Percentiles rank a stretch among this genome's conserved stretches.
phyloP scores from a whole-genome alignment of 805 yeast genomes.

The Myxozyma monticola region DNA sequence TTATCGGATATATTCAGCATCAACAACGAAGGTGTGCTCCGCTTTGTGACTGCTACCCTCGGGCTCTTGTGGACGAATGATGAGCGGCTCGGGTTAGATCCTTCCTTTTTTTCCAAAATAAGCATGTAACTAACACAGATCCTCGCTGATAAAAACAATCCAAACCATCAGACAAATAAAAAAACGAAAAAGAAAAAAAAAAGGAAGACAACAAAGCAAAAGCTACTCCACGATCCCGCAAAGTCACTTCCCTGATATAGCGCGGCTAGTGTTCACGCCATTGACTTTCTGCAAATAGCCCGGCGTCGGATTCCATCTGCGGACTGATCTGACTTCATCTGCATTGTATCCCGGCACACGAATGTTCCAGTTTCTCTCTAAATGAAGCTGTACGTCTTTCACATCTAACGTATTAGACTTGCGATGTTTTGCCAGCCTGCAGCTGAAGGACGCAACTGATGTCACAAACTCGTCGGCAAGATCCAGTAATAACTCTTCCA shows the following conservation, averaged over 20 bases:
- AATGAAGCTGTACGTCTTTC: slow-evolving; percentile 84
- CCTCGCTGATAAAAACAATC: too few species aligned
- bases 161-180: too few species aligned
- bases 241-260: slow-evolving; percentile 28
- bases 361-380: slow-evolving; percentile 92
- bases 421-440: slow-evolving; percentile 92
- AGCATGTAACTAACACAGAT: too few species aligned
- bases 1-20: too few species aligned
- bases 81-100: too few species aligned
- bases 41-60: too few species aligned
- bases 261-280: slow-evolving; percentile 29
- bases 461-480: slow-evolving; percentile 94
- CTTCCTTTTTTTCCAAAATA: too few species aligned
- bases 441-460: slow-evolving; percentile 88
- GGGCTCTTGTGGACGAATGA: too few species aligned
- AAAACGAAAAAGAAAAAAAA: too few species aligned
- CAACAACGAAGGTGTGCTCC: too few species aligned
- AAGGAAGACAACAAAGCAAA: too few species aligned
- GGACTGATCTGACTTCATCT: slow-evolving; percentile 73
- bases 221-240: too few species aligned
- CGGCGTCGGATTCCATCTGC: slow-evolving; percentile 44
- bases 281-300: slow-evolving; percentile 43
- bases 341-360: slow-evolving; percentile 90
- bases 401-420: slow-evolving; percentile 84
- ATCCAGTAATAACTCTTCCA: slow-evolving; percentile 85